phyloP scores from a whole-genome alignment of 225 moss, liverwort and hornwort species.

The Bryum argenteum region DNA sequence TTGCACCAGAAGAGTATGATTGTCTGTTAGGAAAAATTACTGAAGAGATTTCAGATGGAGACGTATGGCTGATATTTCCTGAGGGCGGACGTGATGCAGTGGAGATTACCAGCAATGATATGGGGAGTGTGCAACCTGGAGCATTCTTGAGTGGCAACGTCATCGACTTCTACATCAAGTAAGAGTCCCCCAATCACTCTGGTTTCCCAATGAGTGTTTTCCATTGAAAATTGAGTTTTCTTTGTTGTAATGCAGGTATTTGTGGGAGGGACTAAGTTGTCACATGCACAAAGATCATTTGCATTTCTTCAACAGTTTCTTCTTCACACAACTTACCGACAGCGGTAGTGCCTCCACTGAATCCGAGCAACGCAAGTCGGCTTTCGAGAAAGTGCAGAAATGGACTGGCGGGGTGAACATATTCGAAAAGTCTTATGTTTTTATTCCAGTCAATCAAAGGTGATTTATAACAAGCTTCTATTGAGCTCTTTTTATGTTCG shows the following conservation, averaged over 20 bases:
- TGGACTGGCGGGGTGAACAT: slow-evolving; percentile 36
- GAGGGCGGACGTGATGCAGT: slow-evolving; percentile 10
- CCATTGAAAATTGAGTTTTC: neutral
- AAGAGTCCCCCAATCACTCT: neutral
- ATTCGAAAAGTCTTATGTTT: slow-evolving; percentile 35
- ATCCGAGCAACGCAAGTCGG: slow-evolving; percentile 13
- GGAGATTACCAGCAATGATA: neutral
- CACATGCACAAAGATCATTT: neutral
- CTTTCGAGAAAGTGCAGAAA: slow-evolving; percentile 28
- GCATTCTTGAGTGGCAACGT: neutral
- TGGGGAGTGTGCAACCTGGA: slow-evolving; percentile 5
- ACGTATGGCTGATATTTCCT: slow-evolving; percentile 5
- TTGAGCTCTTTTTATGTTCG: neutral
- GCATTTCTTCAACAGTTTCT: slow-evolving; percentile 32
- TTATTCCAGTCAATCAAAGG: slow-evolving; percentile 15
- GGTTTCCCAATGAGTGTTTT: too few species aligned
- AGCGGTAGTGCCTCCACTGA: neutral
- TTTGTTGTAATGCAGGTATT: slow-evolving; percentile 27
- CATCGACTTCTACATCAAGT: slow-evolving; percentile 29
- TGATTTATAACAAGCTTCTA: neutral
- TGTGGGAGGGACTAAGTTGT: slow-evolving; percentile 11
- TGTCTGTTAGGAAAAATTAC: neutral
- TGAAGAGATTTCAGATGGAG: neutral
- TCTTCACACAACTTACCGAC: slow-evolving; percentile 34
- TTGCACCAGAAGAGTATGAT: slow-evolving; percentile 1